Evolutionary conservation across 352 stramenopile species (phyloP).

Genomic region (Pythium angustatum): DNA sequence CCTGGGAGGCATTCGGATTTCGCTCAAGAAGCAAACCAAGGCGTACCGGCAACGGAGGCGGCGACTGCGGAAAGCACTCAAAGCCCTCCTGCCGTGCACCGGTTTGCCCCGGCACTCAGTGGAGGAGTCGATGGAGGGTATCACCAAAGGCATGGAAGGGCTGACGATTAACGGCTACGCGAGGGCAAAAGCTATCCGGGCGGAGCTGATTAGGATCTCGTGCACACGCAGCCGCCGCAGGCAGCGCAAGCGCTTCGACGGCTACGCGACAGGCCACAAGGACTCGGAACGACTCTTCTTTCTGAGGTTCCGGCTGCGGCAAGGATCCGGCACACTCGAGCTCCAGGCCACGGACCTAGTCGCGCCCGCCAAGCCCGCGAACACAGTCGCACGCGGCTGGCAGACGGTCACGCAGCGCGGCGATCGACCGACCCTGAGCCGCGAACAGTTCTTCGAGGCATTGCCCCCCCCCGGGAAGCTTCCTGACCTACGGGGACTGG

Average conservation of each 20-base stretch:
- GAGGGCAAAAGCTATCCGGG: not conserved
- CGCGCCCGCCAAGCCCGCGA: too few species aligned
- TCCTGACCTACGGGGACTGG: not conserved
- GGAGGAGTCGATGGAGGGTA: not conserved
- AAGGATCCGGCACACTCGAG: too few species aligned
- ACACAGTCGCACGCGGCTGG: conserved; percentile 3
- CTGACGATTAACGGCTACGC: not conserved
- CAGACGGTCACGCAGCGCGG: conserved; percentile 4
- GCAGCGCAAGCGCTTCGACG: not conserved
- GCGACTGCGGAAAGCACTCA: not conserved
- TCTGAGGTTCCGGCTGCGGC: not conserved
- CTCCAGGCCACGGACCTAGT: too few species aligned
- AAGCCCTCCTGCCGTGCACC: not conserved
- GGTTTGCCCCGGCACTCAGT: not conserved
- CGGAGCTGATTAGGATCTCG: not conserved
- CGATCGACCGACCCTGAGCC: not conserved
- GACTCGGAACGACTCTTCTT: conserved; percentile 11
- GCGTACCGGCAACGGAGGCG: not conserved
- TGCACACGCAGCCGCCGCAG: not conserved
- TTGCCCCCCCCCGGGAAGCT: not conserved
- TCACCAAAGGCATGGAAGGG: not conserved
- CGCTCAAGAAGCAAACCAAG: not conserved
- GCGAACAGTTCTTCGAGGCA: not conserved
- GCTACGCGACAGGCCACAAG: not conserved
- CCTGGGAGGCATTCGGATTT: not conserved